These are phyloP conservation scores for Chaetoceros tenuissimus DNA, from an alignment of 108 stramenopile species.

Conservation along the genomic window DNA sequence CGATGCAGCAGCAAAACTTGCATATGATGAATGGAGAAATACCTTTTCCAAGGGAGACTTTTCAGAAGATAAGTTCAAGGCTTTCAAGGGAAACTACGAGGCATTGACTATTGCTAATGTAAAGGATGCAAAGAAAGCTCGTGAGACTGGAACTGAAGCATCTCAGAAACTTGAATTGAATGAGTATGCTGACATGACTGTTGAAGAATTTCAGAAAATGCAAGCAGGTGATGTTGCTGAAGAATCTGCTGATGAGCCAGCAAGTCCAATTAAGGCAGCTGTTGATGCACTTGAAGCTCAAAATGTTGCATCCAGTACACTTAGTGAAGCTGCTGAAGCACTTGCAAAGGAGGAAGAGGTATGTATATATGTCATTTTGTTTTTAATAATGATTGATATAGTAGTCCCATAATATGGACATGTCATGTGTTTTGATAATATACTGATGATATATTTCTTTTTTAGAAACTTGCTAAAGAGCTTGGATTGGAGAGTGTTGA, in stretches of 20 bases:
- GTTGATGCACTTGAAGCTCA: conserved; percentile 62
- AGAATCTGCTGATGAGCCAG: neutral
- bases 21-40: conserved; percentile 67
- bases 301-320: conserved; percentile 55
- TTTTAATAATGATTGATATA: neutral
- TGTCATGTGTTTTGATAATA: too few species aligned
- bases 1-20: conserved; percentile 77
- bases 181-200: conserved; percentile 71
- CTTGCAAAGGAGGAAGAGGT: conserved; percentile 78
- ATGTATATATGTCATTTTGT: conserved; percentile 11
- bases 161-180: conserved; percentile 52
- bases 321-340: conserved; percentile 76
- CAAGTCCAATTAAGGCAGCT: conserved; percentile 11
- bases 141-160: conserved; percentile 35
- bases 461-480: conserved; percentile 60
- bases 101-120: conserved; percentile 74
- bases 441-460: too few species aligned
- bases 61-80: conserved; percentile 35
- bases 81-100: conserved; percentile 72
- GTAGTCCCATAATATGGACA: too few species aligned
- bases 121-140: conserved; percentile 61
- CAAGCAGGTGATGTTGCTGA: conserved; percentile 20
- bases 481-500: conserved; percentile 73
- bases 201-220: conserved; percentile 59
- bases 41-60: conserved; percentile 46